Evolutionary conservation across 345 rosid species (phyloP), one percentile per base, ranked within the genome.

Genomic region (Salix dunnii): DNA sequence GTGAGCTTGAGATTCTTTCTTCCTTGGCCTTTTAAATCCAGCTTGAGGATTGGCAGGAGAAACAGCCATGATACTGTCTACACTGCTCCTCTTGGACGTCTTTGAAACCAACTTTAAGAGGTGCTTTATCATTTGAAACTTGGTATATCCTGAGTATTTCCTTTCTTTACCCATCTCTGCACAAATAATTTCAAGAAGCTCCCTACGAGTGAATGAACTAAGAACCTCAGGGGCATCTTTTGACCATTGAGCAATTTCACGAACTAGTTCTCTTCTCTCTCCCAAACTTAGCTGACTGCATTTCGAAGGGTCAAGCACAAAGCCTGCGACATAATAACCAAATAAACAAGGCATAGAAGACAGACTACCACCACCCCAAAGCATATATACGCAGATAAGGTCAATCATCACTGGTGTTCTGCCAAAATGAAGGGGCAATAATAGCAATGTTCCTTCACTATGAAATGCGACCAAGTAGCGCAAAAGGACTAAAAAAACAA

Each of bases 121-220:
- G 67, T 88, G 89, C 73, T 91, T 90, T 51, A 92, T 92, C 91
- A 92, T 91, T 83, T 86, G 87, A 74, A 75, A 81, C 84, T 92
- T 92, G 13, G 89, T 86, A 77, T 87, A 85, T 35, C 97, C 97
- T 0, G 92, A 87, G 76, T 90, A 92, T 75, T 91, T 91, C 61
- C 94, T 81, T 66, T 90, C 91, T 79, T 89, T 91, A 18, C 97
- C 97, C 96, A 88, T 90, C 83, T 92, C 97, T 3, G 94, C 92
- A 75, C 96, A 92, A 55, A 89, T 84, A 75, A 92, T 91, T 76
- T 92, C 90, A 40, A 85, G 90, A 82, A 92, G 92, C 87, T 92
- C 97, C 79, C 84, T 85, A 51, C 96, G 89, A 51, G 87, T 86
- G 86, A 92, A 91, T 40, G 94, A 89, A 80, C 88, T 90, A 70